Evolutionary conservation across 1,284 basidiomycete genomes (phyloP), one percentile per base, ranked within the genome.

Genomic region (Naganishia sp.): DNA sequence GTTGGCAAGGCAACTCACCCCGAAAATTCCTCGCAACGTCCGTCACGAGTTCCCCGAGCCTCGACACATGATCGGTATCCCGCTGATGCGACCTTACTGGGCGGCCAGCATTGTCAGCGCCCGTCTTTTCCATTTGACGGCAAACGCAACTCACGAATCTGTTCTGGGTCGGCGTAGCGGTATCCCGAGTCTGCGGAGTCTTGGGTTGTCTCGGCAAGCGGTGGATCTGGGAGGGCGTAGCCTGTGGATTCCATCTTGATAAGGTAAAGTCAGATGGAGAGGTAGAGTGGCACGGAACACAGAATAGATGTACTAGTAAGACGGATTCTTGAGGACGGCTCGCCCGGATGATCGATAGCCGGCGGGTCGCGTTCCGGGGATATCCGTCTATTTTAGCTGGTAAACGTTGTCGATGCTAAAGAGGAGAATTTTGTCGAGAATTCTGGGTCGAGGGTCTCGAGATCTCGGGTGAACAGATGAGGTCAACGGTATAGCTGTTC

Each of bases 1-100:
- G n/a, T 6, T 50, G 63, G 58, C n/a, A 18, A 62, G 32, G 9
- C 32, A 28, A 5, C 85, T 61, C 68, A 92, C 92, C 92, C 18
- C 92, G 80, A 84, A 88, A 87, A 31, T 89, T 85, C 53, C 92
- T 84, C 18, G 92, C 77, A 0, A 90, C 86, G 69, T 84, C 85
- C 67, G 91, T 89, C 3, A 86, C 81, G 71, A 93, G 87, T 64
- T 92, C 90, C 64, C 84, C 86, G 72, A 94, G 79, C 6, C 86
- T 84, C 28, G 85, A 83, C 53, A 92, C 83, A 78, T 93, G 90
- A 70, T 88, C 88, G 28, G 89, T 72, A 77, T 95, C 92, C 68
- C 92, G 82, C 74, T 94, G 92, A 75, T 92, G 88, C 45, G 92
- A 87, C 69, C 92, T 84, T 72, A 94, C 92, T 94, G 70, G 21